A percentile compares a stretch with the other conserved stretches of the same genome.
Evolutionary conservation across 1,284 basidiomycete genomes (phyloP).

Genomic region (Pyrrhoderma lamaoense): DNA sequence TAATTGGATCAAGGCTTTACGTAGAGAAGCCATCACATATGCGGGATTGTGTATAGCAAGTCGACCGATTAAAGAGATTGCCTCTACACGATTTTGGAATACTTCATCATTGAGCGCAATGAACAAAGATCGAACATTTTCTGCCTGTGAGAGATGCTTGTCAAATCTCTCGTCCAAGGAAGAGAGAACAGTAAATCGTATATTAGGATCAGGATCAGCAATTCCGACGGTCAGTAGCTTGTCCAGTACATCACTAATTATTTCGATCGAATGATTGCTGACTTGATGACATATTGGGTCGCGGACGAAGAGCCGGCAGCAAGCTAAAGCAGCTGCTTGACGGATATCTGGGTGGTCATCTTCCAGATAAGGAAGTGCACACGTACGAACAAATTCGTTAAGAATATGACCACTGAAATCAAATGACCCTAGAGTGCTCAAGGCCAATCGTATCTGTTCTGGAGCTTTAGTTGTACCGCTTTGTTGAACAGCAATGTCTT

Average conservation of each 20-base stretch:
- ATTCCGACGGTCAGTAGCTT: conserved; percentile 96
- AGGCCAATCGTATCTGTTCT: conserved; percentile 79
- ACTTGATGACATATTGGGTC: conserved; percentile 97
- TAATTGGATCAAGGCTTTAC: conserved; percentile 94
- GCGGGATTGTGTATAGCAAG: conserved; percentile 96
- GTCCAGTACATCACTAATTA: conserved; percentile 96
- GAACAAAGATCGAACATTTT: conserved; percentile 95
- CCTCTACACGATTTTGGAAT: conserved; percentile 88
- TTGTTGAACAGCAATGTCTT: conserved; percentile 53
- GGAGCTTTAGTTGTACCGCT: conserved; percentile 51
- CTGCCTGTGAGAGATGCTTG: conserved; percentile 96
- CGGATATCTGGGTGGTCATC: conserved; percentile 88
- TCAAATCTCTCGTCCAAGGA: conserved; percentile 94
- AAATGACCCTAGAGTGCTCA: conserved; percentile 86
- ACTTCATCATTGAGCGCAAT: conserved; percentile 98
- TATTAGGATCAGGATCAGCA: conserved; percentile 87
- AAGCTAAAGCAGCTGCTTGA: conserved; percentile 87
- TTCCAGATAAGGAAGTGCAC: conserved; percentile 91
- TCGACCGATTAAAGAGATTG: conserved; percentile 88
- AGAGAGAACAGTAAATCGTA: conserved; percentile 83
- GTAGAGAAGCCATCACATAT: conserved; percentile 96
- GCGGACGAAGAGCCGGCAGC: conserved; percentile 85
- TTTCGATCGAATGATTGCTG: conserved; percentile 93
- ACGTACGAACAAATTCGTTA: conserved; percentile 93
- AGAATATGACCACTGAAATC: conserved; percentile 94